A percentile compares a stretch with the other conserved stretches of the same genome.
Evolutionary conservation across 2,329 filamentous ascomycete genomes (phyloP).

Genomic region (Aspergillus alliaceus): DNA sequence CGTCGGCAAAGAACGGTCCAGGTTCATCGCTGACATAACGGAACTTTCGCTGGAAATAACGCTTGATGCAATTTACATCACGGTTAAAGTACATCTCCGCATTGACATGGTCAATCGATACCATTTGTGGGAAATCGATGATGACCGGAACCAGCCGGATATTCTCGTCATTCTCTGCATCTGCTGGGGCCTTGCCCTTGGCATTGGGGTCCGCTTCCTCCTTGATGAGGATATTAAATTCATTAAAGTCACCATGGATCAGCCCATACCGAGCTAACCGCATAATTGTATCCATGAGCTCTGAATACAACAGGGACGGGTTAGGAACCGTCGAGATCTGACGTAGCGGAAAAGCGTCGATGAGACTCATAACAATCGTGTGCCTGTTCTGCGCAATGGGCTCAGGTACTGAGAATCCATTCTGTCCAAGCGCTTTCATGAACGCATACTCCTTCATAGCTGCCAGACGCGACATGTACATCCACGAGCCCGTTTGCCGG

Average conservation of each 20-base stretch:
- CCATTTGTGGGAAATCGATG: conserved; percentile 98
- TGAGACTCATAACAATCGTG: conserved; percentile 92
- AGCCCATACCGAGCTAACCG: conserved; percentile 80
- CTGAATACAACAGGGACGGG: conserved; percentile 82
- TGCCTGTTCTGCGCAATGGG: conserved; percentile 88
- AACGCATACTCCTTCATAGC: conserved; percentile 94
- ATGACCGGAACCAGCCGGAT: conserved; percentile 73
- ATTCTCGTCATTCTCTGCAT: conserved; percentile 29
- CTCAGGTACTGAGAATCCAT: conserved; percentile 85
- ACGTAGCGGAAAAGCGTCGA: conserved; percentile 88
- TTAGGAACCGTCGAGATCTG: conserved; percentile 84
- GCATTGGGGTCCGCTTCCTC: conserved; percentile 55
- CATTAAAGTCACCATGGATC: conserved; percentile 98
- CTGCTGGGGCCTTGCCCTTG: conserved; percentile 38
- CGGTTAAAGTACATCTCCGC: conserved; percentile 97
- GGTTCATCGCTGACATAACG: conserved; percentile 79
- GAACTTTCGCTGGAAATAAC: conserved; percentile 87
- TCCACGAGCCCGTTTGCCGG: conserved; percentile 80
- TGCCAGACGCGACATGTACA: conserved; percentile 93
- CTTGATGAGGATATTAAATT: conserved; percentile 96
- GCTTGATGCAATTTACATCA: conserved; percentile 92
- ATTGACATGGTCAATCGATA: conserved; percentile 90
- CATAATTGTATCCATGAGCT: conserved; percentile 83
- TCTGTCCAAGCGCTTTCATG: conserved; percentile 80
- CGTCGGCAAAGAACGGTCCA: conserved; percentile 83